A percentile compares a stretch with the other conserved stretches of the same genome.
Evolutionary conservation across 179 eudicot genomes (phyloP).

Genomic region (Amaranthus tricolor): DNA sequence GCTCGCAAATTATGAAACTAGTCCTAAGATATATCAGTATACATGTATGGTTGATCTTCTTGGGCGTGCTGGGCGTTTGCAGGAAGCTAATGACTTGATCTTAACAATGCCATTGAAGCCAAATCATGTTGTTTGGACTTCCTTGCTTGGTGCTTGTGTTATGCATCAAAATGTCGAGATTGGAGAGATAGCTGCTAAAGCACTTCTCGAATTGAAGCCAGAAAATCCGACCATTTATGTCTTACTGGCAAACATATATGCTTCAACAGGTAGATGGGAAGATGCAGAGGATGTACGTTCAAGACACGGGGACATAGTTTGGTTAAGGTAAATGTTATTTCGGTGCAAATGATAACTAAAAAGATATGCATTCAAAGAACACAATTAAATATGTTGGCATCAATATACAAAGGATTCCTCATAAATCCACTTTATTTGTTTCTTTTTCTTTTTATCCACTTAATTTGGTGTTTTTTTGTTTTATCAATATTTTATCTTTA

Average conservation of each 20-base stretch:
- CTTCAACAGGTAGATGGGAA: conserved; percentile 31
- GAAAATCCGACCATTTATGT: conserved; percentile 24
- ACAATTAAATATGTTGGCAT: no score
- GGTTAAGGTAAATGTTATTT: neutral
- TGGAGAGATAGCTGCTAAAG: conserved; percentile 28
- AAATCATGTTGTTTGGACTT: conserved; percentile 33
- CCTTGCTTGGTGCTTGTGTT: conserved; percentile 30
- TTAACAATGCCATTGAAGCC: conserved; percentile 27
- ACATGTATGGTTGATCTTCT: conserved; percentile 39
- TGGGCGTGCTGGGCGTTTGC: conserved; percentile 36
- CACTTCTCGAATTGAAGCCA: conserved; percentile 28
- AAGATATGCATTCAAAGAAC: no score
- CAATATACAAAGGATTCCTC: no score
- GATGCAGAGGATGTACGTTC: conserved; percentile 24
- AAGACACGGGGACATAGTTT: conserved; percentile 28
- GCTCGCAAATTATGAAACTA: conserved; percentile 17
- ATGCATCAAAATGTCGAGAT: conserved; percentile 23
- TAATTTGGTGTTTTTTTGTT: no score
- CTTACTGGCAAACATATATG: conserved; percentile 31
- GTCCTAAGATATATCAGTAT: conserved; percentile 26
- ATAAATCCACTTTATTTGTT: no score
- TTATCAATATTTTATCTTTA: no score
- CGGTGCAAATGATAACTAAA: no score
- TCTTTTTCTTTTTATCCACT: no score
- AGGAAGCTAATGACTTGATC: conserved; percentile 32